Conservation (phyloP, 345 rosid genomes). For the Citrus reticulata region DNA sequence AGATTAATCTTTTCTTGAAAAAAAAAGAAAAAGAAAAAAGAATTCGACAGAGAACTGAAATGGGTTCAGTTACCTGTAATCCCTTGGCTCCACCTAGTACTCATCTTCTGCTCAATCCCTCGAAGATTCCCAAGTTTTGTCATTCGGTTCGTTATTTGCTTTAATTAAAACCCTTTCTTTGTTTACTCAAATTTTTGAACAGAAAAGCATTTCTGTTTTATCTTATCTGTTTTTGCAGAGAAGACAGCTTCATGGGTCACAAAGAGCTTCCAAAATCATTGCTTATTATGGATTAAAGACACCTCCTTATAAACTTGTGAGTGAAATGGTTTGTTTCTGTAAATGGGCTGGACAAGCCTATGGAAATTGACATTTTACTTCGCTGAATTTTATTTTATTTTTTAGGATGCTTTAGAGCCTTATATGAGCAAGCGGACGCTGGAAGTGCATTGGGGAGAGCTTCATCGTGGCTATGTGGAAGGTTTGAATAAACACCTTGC, state of each 20-base stretch:
- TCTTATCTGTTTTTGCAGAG: slow-evolving; percentile 18
- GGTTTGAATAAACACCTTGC: slow-evolving; percentile 64
- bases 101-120: not conserved
- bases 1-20: not conserved
- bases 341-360: not conserved
- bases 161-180: not conserved
- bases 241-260: slow-evolving; percentile 27
- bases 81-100: not conserved
- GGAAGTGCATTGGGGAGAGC: slow-evolving; percentile 82
- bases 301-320: slow-evolving; percentile 87
- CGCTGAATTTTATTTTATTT: not conserved
- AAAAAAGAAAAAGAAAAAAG: not conserved
- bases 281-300: slow-evolving; percentile 80
- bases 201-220: not conserved
- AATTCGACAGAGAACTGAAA: not conserved
- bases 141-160: slow-evolving; percentile 9
- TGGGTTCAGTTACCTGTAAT: slow-evolving; percentile 2
- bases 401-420: slow-evolving; percentile 89
- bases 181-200: not conserved
- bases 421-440: slow-evolving; percentile 68
- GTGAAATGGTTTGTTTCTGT: slow-evolving; percentile 11
- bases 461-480: slow-evolving; percentile 64
- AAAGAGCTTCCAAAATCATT: slow-evolving; percentile 35
- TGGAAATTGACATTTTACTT: not conserved
- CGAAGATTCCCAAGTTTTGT: slow-evolving; percentile 19